Percentiles rank a stretch among this genome's conserved stretches.
phyloP scores from a whole-genome alignment of 139 green algal genomes.

The Eudorina sp. region DNA sequence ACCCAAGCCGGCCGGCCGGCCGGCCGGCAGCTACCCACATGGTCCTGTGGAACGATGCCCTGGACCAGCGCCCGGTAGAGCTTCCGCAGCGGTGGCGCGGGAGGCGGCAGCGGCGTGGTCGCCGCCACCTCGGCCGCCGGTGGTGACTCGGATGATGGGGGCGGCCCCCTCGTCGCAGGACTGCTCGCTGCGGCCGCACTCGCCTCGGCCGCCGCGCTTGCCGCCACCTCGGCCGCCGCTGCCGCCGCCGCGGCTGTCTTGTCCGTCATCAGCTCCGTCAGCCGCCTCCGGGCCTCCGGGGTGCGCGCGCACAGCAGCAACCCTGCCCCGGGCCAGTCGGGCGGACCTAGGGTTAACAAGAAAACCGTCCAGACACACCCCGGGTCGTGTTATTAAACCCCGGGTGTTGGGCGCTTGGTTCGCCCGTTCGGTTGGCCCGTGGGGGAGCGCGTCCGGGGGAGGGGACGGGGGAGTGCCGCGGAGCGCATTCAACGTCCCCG shows the following conservation, averaged over 20 bases:
- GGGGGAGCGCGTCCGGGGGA: too few species aligned
- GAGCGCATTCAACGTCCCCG: too few species aligned
- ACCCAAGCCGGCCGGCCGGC: too few species aligned
- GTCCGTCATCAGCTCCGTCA: conserved; percentile 50
- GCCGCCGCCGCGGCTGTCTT: conserved; percentile 45
- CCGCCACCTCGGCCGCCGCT: not conserved
- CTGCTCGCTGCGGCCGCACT: not conserved
- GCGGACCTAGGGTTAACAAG: too few species aligned
- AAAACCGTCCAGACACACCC: too few species aligned
- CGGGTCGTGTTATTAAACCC: too few species aligned
- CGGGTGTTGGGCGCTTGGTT: too few species aligned
- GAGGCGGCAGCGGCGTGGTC: not conserved
- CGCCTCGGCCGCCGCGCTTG: not conserved
- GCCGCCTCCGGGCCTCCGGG: conserved; percentile 28
- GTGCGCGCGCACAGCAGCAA: conserved; percentile 65
- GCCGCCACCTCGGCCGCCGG: not conserved
- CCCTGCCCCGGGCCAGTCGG: conserved; percentile 21
- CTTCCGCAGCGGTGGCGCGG: conserved; percentile 48
- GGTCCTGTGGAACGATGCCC: not conserved
- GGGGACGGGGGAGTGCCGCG: too few species aligned
- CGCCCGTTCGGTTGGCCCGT: too few species aligned
- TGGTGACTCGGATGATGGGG: too few species aligned
- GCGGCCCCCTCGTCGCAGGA: too few species aligned
- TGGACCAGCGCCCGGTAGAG: conserved; percentile 63
- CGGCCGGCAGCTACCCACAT: not conserved